Conservation (phyloP, 179 eudicot species). For the Carnegiea gigantea region DNA sequence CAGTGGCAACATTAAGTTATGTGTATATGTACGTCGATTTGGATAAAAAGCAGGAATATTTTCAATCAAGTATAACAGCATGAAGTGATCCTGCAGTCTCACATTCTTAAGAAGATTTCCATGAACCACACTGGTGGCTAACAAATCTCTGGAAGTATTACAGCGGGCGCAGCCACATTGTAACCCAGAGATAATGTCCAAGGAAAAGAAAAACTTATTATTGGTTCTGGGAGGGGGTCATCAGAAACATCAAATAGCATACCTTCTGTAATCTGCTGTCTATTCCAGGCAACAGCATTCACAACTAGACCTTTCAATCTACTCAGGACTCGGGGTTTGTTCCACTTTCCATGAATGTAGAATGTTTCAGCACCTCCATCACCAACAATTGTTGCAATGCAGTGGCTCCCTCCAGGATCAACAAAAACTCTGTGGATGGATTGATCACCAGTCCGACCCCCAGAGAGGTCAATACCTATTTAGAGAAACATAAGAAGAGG, state of each 20-base stretch:
- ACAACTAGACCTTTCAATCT: constrained; percentile 81
- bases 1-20: too few species aligned
- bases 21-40: too few species aligned
- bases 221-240: background rate
- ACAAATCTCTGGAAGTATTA: too few species aligned
- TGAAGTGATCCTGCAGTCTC: too few species aligned
- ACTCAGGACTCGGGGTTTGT: constrained; percentile 71
- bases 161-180: too few species aligned
- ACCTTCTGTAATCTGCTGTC: constrained; percentile 95
- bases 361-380: constrained; percentile 88
- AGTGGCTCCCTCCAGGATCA: constrained; percentile 97
- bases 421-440: constrained; percentile 88
- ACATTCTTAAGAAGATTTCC: too few species aligned
- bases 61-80: too few species aligned
- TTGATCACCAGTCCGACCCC: constrained; percentile 85
- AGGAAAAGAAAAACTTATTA: too few species aligned
- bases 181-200: too few species aligned
- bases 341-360: constrained; percentile 93
- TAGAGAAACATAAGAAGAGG: background rate
- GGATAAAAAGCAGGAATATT: too few species aligned
- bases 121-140: too few species aligned
- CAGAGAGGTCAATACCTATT: constrained; percentile 86
- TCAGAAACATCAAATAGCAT: constrained; percentile 2
- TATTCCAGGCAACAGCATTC: constrained; percentile 95
- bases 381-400: constrained; percentile 88